Conservation (phyloP, 2,329 filamentous ascomycete species). For the Fusarium coicis region DNA sequence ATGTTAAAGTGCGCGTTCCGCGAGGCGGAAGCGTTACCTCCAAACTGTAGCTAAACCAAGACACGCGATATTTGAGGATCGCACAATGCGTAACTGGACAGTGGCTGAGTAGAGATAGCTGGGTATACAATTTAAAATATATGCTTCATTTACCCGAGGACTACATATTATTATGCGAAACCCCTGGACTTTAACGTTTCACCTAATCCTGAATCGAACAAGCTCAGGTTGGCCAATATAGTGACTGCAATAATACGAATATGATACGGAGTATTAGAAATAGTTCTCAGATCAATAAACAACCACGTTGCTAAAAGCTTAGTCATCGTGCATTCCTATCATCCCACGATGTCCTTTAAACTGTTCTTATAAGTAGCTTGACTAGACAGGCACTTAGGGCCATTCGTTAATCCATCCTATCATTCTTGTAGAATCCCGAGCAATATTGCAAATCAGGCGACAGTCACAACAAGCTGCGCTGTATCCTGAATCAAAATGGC, state of each 20-base stretch:
- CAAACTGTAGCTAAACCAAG: conserved; percentile 20
- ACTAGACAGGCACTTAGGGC: neutral
- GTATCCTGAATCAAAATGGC: conserved; percentile 15
- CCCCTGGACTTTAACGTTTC: conserved; percentile 7
- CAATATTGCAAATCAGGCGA: neutral
- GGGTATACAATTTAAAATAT: conserved; percentile 14
- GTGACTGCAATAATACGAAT: neutral
- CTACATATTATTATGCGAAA: neutral
- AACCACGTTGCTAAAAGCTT: conserved; percentile 10
- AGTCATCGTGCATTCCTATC: conserved; percentile 30
- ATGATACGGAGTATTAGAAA: neutral
- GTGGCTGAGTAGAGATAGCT: conserved; percentile 27
- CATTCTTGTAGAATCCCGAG: neutral
- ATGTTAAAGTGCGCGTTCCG: conserved; percentile 48
- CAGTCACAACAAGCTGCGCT: neutral
- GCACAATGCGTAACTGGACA: conserved; percentile 16
- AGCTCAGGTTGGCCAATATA: conserved; percentile 5
- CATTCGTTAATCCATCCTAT: neutral
- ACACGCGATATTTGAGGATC: conserved; percentile 24
- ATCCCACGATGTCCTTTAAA: neutral
- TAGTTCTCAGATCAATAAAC: conserved; percentile 9
- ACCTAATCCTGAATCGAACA: conserved; percentile 11
- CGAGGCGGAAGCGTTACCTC: conserved; percentile 16
- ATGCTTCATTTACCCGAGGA: neutral
- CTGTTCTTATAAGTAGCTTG: conserved; percentile 10